A percentile compares a stretch with the other conserved stretches of the same genome.
These are phyloP conservation scores for Diaporthe aspalathi DNA, from an alignment of 2,329 filamentous ascomycete species.

Conservation along the genomic window DNA sequence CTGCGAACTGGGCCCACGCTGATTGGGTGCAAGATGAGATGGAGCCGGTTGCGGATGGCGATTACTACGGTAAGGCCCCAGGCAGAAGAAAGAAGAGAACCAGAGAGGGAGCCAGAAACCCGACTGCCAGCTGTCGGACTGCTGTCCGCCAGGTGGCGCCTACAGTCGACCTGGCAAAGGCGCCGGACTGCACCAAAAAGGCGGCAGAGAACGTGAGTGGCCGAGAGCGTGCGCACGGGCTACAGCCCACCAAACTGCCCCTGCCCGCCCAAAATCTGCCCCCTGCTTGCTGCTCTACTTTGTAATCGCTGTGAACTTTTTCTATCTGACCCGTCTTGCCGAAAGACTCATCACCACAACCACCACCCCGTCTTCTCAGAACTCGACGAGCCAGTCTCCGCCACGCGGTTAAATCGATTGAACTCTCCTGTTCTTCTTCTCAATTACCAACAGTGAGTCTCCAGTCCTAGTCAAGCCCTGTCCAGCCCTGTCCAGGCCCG, in stretches of 20 bases:
- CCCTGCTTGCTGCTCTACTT: no score
- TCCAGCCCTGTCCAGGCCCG: neutral
- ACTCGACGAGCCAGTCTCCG: constrained; percentile 99
- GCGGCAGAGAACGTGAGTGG: neutral
- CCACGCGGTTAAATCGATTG: constrained; percentile 99
- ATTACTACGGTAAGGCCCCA: constrained; percentile 13
- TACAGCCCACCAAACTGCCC: constrained; percentile 32
- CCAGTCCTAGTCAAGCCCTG: constrained; percentile 34
- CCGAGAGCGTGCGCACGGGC: constrained; percentile 1
- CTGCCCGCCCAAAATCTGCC: constrained; percentile 43
- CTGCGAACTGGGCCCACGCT: constrained; percentile 16
- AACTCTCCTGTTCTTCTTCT: constrained; percentile 84
- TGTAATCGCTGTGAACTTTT: constrained; percentile 44
- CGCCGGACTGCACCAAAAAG: neutral
- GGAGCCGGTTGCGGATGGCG: constrained; percentile 17
- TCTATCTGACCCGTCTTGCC: constrained; percentile 32
- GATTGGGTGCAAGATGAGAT: constrained; percentile 25
- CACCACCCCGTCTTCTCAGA: constrained; percentile 59
- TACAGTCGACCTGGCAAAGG: no score
- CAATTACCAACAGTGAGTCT: constrained; percentile 36
- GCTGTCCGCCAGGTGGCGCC: constrained; percentile 3
- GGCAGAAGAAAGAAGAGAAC: neutral
- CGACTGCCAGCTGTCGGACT: neutral
- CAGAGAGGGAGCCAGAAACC: no score
- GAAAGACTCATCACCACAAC: constrained; percentile 47